Percentiles rank a stretch among this genome's conserved stretches.
Evolutionary conservation across 83 land plant genomes (phyloP).

Genomic region (Picea mariana): DNA sequence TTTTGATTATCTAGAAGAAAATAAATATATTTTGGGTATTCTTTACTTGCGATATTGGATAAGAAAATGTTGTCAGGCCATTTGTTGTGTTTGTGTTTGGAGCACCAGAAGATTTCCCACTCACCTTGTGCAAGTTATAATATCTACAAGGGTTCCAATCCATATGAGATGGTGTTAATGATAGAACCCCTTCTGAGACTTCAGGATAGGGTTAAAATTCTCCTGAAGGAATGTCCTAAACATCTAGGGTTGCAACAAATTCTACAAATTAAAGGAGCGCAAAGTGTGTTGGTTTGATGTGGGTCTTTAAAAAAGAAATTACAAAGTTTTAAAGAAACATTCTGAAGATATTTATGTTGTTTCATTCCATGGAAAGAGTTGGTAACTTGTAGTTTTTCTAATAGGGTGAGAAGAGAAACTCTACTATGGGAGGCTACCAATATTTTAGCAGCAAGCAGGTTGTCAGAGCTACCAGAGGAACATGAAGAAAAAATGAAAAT

Average conservation of each 20-base stretch:
- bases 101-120: slow-evolving; percentile 24
- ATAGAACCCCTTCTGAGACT: slow-evolving; percentile 48
- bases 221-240: slow-evolving; percentile 60
- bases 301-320: too few relatives aligned
- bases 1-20: too few relatives aligned
- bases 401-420: too few relatives aligned
- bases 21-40: background rate
- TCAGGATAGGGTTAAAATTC: slow-evolving; percentile 26
- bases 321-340: too few relatives aligned
- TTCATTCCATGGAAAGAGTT: too few relatives aligned
- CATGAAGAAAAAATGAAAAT: too few relatives aligned
- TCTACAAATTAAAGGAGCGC: slow-evolving; percentile 37
- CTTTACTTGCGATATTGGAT: slow-evolving; percentile 36
- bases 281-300: too few relatives aligned
- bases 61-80: slow-evolving; percentile 51
- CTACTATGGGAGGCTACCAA: too few relatives aligned
- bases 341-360: too few relatives aligned
- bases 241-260: slow-evolving; percentile 70
- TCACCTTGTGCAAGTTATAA: slow-evolving; percentile 24
- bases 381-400: too few relatives aligned
- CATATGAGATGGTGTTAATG: slow-evolving; percentile 55
- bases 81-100: slow-evolving; percentile 46
- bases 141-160: slow-evolving; percentile 76
- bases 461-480: too few relatives aligned
- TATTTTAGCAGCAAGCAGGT: too few relatives aligned